A percentile compares a stretch with the other conserved stretches of the same genome.
These are phyloP conservation scores for Colletotrichum truncatum DNA, from an alignment of 2,329 filamentous ascomycete species.

Conservation along the genomic window DNA sequence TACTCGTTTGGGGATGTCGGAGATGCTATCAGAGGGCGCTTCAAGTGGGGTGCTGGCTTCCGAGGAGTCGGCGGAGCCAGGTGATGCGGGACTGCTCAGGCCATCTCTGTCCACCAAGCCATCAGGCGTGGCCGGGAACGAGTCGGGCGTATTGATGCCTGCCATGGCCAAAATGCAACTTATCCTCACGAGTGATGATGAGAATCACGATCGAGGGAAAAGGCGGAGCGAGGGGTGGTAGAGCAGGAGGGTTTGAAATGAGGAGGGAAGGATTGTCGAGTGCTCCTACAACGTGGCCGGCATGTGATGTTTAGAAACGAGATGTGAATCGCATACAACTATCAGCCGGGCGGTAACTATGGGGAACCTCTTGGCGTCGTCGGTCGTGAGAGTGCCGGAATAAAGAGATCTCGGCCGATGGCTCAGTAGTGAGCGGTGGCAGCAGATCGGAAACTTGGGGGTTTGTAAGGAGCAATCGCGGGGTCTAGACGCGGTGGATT, in stretches of 20 bases:
- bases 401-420: slow-evolving; percentile 2
- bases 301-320: not conserved
- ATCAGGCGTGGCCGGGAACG: slow-evolving; percentile 56
- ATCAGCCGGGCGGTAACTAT: slow-evolving; percentile 9
- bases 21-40: slow-evolving; percentile 40
- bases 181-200: not conserved
- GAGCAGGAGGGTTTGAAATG: not conserved
- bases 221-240: not conserved
- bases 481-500: slow-evolving; percentile 25
- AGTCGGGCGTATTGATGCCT: slow-evolving; percentile 39
- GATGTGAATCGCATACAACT: not conserved
- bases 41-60: slow-evolving; percentile 59
- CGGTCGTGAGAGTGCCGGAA: not conserved
- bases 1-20: slow-evolving; percentile 58
- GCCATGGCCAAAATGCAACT: slow-evolving; percentile 16
- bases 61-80: slow-evolving; percentile 56
- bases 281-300: slow-evolving; percentile 3
- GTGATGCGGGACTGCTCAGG: slow-evolving; percentile 49
- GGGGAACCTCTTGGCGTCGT: not conserved
- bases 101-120: slow-evolving; percentile 47
- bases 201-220: not conserved
- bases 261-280: not conserved
- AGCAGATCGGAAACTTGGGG: slow-evolving; percentile 21
- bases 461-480: slow-evolving; percentile 11
- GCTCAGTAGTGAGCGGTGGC: slow-evolving; percentile 5